Base-by-base conservation (phyloP, 805 yeast species). In the Teunomyces aglyptinius region DNA sequence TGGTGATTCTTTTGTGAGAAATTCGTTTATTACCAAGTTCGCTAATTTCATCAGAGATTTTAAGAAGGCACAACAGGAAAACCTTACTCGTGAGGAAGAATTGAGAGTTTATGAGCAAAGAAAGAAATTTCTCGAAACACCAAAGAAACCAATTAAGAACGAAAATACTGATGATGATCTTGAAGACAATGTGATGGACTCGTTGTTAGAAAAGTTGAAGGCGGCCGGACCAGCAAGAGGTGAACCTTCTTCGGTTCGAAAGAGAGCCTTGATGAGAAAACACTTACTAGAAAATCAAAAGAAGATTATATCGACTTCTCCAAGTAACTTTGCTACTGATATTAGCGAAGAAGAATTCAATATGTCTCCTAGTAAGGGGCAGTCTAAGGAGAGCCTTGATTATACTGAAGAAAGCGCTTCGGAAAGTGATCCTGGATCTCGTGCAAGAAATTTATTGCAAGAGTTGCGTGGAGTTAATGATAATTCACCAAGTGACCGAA, bases 161-260 rank as follows among this genome's bases (percentile, higher is more conserved):
- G 52, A 51, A 13, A 71, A 67, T 24, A 59, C 58, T 12, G 64
- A 61, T 34, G 65, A 55, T 12, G 68, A 61, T 0, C 75, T 67
- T 15, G 74, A 70, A 24, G 82, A 68, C 13, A 72, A 75, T 41
- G 86, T 89, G 35, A 89, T 94, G 86, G 99, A 94, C 63, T 80
- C 85, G 29, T 72, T 94, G 41, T 75, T 94, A 48, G 96, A 90
- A 62, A 89, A 86, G 59, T 77, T 94, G 58, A 85, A 90, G 59
- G 90, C 91, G 13, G 88, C 94, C 0, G 96, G 92, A 1, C 87
- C 94, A 8, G 68, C 82, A 4, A 81, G 82, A 50, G 82, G 88
- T 5, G 94, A 90, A 51, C 81, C 94, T 1, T 72, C 88, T 2
- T 80, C 89, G 3, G 95, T 96, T 0, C 75, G 96, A 56, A 81